A percentile compares a stretch with the other conserved stretches of the same genome.
Evolutionary conservation across 306 rosid species (phyloP).

Genomic region (Crataegus laevigata): DNA sequence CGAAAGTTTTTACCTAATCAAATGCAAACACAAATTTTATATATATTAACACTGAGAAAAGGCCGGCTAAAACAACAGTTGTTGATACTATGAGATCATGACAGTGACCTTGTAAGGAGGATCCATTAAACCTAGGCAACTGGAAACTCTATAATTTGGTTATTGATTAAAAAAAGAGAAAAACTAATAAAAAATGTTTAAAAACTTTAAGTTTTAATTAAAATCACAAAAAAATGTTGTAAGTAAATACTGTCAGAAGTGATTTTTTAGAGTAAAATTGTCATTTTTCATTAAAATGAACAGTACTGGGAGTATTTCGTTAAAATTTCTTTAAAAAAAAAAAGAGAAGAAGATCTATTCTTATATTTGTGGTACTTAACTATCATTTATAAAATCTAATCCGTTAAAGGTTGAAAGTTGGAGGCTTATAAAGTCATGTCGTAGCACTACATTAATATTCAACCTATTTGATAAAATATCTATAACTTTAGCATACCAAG

Average conservation of each 20-base stretch:
- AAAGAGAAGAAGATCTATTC: neutral
- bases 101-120: neutral
- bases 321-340: too few relatives aligned
- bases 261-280: too few relatives aligned
- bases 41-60: neutral
- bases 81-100: neutral
- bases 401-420: neutral
- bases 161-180: neutral
- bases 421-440: neutral
- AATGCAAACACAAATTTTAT: neutral
- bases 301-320: too few relatives aligned
- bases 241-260: too few relatives aligned
- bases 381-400: too few relatives aligned
- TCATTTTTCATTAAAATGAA: too few relatives aligned
- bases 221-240: too few relatives aligned
- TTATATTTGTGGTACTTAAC: neutral
- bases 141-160: neutral
- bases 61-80: neutral
- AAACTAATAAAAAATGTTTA: too few relatives aligned
- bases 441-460: neutral
- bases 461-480: neutral
- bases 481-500: neutral
- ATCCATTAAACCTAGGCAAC: neutral
- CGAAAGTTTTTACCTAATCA: neutral
- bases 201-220: too few relatives aligned